Evolutionary conservation across 495 filamentous ascomycete genomes (phyloP).

Genomic region (Apiosordaria backusii): DNA sequence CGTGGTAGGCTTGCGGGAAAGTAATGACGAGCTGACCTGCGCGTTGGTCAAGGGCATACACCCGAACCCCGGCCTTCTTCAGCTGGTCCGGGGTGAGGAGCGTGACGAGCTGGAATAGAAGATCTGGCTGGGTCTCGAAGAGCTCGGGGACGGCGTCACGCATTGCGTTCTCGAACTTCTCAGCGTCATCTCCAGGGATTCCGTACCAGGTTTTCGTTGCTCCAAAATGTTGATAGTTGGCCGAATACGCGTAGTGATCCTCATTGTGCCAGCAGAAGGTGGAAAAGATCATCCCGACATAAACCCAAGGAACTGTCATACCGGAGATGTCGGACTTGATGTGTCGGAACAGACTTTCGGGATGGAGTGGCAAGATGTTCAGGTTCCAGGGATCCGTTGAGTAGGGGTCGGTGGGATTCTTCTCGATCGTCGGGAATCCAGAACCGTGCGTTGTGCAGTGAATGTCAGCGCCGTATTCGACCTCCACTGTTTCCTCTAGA

Average conservation of each 20-base stretch:
- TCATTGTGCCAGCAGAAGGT: conserved; percentile 99
- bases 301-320: conserved; percentile 99
- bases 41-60: conserved; percentile 89
- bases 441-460: conserved; percentile 98
- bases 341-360: conserved; percentile 90
- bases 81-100: conserved; percentile 90
- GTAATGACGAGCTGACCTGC: conserved; percentile 97
- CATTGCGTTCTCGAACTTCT: conserved; percentile 95
- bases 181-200: conserved; percentile 87
- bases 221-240: conserved; percentile 98
- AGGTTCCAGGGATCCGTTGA: conserved; percentile 93
- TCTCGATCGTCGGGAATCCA: conserved; percentile 93
- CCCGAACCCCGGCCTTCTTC: conserved; percentile 88
- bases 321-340: conserved; percentile 99
- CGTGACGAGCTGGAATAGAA: conserved; percentile 95
- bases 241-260: conserved; percentile 96
- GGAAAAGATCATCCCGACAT: conserved; percentile 99
- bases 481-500: conserved; percentile 90
- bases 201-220: conserved; percentile 99
- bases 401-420: conserved; percentile 80
- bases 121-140: conserved; percentile 94
- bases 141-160: conserved; percentile 90
- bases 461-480: conserved; percentile 98
- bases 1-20: conserved; percentile 88
- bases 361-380: conserved; percentile 85